Percentiles rank a stretch among this genome's conserved stretches.
These are phyloP conservation scores for Diaporthe citriasiana DNA, from an alignment of 2,329 filamentous ascomycete genomes.

Conservation along the genomic window DNA sequence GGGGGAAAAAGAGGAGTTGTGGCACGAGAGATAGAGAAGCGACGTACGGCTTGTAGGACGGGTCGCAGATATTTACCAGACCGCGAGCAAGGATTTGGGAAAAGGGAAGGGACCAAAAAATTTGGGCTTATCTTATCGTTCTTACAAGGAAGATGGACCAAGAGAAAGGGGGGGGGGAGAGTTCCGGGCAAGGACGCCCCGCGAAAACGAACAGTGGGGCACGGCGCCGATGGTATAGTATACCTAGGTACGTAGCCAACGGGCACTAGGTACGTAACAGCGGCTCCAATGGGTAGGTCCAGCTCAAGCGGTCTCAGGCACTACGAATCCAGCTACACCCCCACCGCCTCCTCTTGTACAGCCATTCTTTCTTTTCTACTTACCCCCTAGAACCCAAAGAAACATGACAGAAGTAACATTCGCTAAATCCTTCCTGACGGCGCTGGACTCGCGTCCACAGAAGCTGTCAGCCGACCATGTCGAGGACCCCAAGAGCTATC, in stretches of 20 bases:
- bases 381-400: neutral
- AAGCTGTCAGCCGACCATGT: conserved; percentile 93
- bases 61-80: conserved; percentile 14
- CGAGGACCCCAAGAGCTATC: conserved; percentile 85
- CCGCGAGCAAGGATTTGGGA: conserved; percentile 10
- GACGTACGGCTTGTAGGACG: neutral
- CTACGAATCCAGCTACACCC: neutral
- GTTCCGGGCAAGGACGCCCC: conserved; percentile 33
- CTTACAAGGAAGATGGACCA: conserved; percentile 2
- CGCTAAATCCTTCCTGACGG: conserved; percentile 84
- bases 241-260: neutral
- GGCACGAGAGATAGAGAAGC: neutral
- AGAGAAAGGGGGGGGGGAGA: neutral
- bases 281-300: neutral
- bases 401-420: conserved; percentile 88
- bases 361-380: neutral
- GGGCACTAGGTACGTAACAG: conserved; percentile 38
- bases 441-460: conserved; percentile 81
- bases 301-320: neutral
- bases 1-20: conserved; percentile 41
- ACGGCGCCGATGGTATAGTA: neutral
- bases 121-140: conserved; percentile 39
- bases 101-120: conserved; percentile 35
- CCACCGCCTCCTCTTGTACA: neutral
- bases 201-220: conserved; percentile 26